phyloP scores from a whole-genome alignment of 805 yeast genomes.

The Groenewaldozyma tartarivorans region DNA sequence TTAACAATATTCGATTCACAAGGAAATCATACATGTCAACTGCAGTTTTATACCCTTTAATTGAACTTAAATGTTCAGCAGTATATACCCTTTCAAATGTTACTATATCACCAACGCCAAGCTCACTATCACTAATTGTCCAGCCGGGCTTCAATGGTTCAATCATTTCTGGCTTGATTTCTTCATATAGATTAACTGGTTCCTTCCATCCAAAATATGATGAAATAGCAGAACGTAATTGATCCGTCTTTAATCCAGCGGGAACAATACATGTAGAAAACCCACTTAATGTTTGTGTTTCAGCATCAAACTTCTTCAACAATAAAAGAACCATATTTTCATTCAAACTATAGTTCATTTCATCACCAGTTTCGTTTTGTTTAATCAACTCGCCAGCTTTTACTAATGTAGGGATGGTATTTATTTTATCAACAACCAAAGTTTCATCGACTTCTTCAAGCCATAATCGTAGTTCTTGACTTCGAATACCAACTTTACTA shows the following conservation, averaged over 20 bases:
- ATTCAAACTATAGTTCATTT: neutral
- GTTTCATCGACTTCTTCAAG: constrained; percentile 34
- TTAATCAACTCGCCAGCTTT: neutral
- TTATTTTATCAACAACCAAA: constrained; percentile 6
- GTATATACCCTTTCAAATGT: constrained; percentile 23
- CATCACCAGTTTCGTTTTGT: constrained; percentile 2
- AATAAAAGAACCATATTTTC: constrained; percentile 17
- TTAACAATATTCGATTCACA: constrained; percentile 21
- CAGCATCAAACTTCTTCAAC: constrained; percentile 59
- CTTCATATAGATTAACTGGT: constrained; percentile 23
- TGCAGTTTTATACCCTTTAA: constrained; percentile 14
- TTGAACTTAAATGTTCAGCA: constrained; percentile 14
- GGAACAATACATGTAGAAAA: constrained; percentile 49
- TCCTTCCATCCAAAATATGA: constrained; percentile 23
- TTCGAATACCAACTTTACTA: constrained; percentile 28
- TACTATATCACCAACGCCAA: constrained; percentile 29
- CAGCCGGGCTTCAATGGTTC: constrained; percentile 20
- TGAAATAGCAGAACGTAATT: constrained; percentile 20
- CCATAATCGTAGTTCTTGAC: constrained; percentile 47
- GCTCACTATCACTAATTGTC: constrained; percentile 25
- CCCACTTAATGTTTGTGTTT: constrained; percentile 48
- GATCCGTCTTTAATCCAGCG: constrained; percentile 35
- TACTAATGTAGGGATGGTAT: neutral
- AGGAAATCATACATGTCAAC: constrained; percentile 26
- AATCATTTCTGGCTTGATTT: constrained; percentile 28